Percentiles rank a stretch among this genome's conserved stretches.
Conservation (phyloP, 2,329 filamentous ascomycete species). For the Arthrocladium fulminans region DNA sequence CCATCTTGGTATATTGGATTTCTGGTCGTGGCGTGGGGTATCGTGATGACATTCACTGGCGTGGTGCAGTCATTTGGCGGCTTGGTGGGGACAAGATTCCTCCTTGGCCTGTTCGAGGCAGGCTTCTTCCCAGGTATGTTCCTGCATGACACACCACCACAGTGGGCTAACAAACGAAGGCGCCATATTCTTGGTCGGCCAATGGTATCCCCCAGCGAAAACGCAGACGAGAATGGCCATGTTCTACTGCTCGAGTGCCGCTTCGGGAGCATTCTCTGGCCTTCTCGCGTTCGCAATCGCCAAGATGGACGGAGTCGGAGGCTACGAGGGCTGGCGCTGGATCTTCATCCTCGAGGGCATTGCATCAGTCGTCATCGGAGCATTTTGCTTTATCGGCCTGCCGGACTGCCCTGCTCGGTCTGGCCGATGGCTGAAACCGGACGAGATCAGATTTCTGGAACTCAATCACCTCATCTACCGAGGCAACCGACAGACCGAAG, state of each 20-base stretch:
- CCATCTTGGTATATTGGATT: constrained; percentile 23
- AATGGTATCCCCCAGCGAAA: constrained; percentile 20
- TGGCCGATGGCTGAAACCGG: constrained; percentile 2
- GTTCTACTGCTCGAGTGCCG: constrained; percentile 41
- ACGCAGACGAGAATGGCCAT: constrained; percentile 20
- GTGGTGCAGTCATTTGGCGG: constrained; percentile 23
- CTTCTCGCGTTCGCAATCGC: constrained; percentile 47
- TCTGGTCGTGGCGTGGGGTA: constrained; percentile 23
- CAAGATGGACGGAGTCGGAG: constrained; percentile 56
- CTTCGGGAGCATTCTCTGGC: constrained; percentile 64
- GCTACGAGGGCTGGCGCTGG: constrained; percentile 58
- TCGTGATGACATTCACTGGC: constrained; percentile 11
- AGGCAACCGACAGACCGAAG: constrained; percentile 14
- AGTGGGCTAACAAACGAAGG: neutral
- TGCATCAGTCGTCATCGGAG: constrained; percentile 47
- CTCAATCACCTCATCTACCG: constrained; percentile 5
- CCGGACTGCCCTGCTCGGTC: constrained; percentile 2
- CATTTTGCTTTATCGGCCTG: constrained; percentile 3
- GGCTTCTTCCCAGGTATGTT: constrained; percentile 14
- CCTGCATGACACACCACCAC: neutral
- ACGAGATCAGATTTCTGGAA: constrained; percentile 5
- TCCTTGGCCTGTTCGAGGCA: constrained; percentile 31
- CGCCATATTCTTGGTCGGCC: constrained; percentile 12
- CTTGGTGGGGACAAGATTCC: constrained; percentile 27
- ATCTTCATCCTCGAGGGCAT: constrained; percentile 55